These are phyloP conservation scores for Pseudohalonectria lignicola DNA, from an alignment of 2,329 filamentous ascomycete genomes.

Conservation along the genomic window DNA sequence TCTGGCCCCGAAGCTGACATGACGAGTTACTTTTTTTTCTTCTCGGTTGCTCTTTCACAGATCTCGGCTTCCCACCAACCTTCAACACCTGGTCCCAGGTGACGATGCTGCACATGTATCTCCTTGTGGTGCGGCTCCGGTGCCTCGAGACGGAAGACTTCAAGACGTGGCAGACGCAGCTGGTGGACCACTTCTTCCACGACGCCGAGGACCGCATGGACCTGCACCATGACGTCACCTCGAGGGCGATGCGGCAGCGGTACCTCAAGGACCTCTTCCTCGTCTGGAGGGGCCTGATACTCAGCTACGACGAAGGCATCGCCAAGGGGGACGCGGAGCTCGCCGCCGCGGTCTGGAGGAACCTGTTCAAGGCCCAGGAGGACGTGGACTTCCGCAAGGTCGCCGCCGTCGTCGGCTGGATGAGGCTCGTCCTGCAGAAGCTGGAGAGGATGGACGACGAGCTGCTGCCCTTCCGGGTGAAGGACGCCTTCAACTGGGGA, in stretches of 20 bases:
- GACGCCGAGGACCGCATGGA: constrained; percentile 78
- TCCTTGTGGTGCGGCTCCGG: constrained; percentile 73
- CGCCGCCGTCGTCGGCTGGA: constrained; percentile 45
- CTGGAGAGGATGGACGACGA: constrained; percentile 40
- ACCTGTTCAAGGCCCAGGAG: constrained; percentile 64
- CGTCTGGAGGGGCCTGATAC: constrained; percentile 80
- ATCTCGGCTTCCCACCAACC: constrained; percentile 68
- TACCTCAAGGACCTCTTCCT: constrained; percentile 82
- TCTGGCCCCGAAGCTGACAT: no score
- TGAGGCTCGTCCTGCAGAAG: constrained; percentile 33
- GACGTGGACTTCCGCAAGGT: constrained; percentile 39
- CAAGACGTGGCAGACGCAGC: constrained; percentile 73
- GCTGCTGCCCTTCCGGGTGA: no score
- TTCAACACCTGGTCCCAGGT: constrained; percentile 96
- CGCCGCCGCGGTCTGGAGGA: constrained; percentile 82
- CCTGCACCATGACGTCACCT: constrained; percentile 60
- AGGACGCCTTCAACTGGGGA: no score
- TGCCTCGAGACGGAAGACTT: constrained; percentile 61
- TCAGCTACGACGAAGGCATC: constrained; percentile 77
- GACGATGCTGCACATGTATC: constrained; percentile 92
- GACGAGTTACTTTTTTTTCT: no score
- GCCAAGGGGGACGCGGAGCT: constrained; percentile 67
- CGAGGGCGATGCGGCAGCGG: constrained; percentile 46
- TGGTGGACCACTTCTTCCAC: constrained; percentile 93
- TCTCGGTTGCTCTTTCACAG: constrained; percentile 37